Conservation (phyloP, 805 yeast genomes). For the Suhomyces canberraensis region DNA sequence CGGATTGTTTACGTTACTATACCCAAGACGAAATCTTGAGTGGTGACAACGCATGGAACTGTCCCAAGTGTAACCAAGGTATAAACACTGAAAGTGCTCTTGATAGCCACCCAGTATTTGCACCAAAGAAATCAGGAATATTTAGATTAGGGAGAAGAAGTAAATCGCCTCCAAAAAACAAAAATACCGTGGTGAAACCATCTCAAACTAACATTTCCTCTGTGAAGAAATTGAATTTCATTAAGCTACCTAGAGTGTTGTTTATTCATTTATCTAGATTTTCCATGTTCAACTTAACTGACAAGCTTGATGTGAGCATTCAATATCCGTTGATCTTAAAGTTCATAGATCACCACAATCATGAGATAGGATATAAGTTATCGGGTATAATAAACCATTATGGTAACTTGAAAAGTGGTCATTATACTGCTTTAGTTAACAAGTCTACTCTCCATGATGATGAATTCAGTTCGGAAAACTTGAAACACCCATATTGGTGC, state of each 20-base stretch:
- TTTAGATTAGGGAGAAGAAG: slow-evolving; percentile 33
- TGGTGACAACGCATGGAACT: slow-evolving; percentile 84
- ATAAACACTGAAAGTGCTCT: slow-evolving; percentile 11
- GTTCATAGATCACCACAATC: slow-evolving; percentile 37
- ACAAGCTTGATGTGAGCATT: slow-evolving; percentile 48
- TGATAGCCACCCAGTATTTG: slow-evolving; percentile 38
- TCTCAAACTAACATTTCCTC: slow-evolving; percentile 11
- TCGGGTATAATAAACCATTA: slow-evolving; percentile 67
- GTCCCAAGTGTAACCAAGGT: slow-evolving; percentile 61
- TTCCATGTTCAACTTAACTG: slow-evolving; percentile 50
- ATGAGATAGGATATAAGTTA: slow-evolving; percentile 46
- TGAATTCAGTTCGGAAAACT: slow-evolving; percentile 19
- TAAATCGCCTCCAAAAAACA: slow-evolving; percentile 28
- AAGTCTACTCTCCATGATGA: slow-evolving; percentile 25
- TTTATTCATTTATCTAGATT: slow-evolving; percentile 42
- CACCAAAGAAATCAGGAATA: slow-evolving; percentile 31
- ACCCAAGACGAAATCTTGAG: slow-evolving; percentile 60
- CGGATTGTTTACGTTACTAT: slow-evolving; percentile 62
- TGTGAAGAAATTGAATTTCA: slow-evolving; percentile 27
- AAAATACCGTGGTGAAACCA: slow-evolving; percentile 1
- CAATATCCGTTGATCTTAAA: slow-evolving; percentile 54
- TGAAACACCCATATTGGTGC: slow-evolving; percentile 56
- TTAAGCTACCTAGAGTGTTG: slow-evolving; percentile 35
- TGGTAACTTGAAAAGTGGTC: slow-evolving; percentile 72
- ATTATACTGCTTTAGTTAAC: slow-evolving; percentile 67